A percentile compares a stretch with the other conserved stretches of the same genome.
Conservation (phyloP, 2,329 filamentous ascomycete genomes). For the Diaporthe citrichinensis region DNA sequence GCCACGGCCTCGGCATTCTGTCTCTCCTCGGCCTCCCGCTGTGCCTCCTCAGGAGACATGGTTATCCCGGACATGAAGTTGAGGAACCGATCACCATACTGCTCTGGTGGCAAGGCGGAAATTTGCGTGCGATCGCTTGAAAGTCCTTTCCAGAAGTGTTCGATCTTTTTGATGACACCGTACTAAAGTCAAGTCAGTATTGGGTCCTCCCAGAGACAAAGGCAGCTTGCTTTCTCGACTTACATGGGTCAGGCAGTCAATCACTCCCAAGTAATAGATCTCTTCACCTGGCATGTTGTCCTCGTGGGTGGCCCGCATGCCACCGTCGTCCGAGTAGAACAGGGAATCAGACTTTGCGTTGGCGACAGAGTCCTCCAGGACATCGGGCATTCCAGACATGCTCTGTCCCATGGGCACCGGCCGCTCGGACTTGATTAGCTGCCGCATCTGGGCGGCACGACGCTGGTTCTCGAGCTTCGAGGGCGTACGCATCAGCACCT, state of each 20-base stretch:
- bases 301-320: slow-evolving; percentile 93
- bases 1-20: slow-evolving; percentile 66
- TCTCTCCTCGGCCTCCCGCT: slow-evolving; percentile 72
- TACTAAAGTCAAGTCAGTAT: slow-evolving; percentile 70
- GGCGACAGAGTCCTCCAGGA: slow-evolving; percentile 81
- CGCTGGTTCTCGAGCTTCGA: slow-evolving; percentile 93
- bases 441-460: slow-evolving; percentile 90
- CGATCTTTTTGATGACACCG: slow-evolving; percentile 92
- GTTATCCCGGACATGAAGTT: slow-evolving; percentile 93
- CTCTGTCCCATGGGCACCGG: slow-evolving; percentile 93
- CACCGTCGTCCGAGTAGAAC: slow-evolving; percentile 95
- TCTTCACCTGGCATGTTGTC: slow-evolving; percentile 87
- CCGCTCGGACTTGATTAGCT: slow-evolving; percentile 93
- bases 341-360: slow-evolving; percentile 79
- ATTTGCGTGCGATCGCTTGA: slow-evolving; percentile 88
- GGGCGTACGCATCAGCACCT: slow-evolving; percentile 85
- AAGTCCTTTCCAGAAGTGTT: slow-evolving; percentile 97
- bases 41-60: slow-evolving; percentile 88
- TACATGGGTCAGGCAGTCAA: slow-evolving; percentile 97
- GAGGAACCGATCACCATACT: slow-evolving; percentile 94
- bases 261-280: slow-evolving; percentile 98
- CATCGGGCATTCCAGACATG: slow-evolving; percentile 88
- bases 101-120: slow-evolving; percentile 89
- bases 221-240: slow-evolving; percentile 56
- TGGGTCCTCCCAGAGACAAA: not conserved